phyloP scores from a whole-genome alignment of 1,284 basidiomycete species.

The Tylopilus sp. region DNA sequence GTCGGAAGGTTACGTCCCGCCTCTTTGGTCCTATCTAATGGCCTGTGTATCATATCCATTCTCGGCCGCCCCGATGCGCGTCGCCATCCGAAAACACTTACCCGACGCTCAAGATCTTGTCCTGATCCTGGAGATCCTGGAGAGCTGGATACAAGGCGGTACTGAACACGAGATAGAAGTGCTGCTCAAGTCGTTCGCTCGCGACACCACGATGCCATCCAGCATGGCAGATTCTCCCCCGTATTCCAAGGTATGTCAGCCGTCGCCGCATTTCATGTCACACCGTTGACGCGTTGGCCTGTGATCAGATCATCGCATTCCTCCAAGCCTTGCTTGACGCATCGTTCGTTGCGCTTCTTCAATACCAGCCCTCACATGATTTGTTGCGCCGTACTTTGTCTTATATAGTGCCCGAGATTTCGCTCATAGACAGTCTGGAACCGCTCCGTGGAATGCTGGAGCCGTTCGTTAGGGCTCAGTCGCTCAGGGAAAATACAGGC shows the following conservation, averaged over 20 bases:
- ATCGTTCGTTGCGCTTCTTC: constrained; percentile 71
- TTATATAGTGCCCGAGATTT: constrained; percentile 65
- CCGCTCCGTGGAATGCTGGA: constrained; percentile 69
- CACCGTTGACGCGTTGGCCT: constrained; percentile 7
- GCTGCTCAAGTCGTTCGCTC: constrained; percentile 49
- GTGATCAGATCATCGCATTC: constrained; percentile 64
- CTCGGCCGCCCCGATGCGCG: constrained; percentile 61
- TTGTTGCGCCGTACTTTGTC: constrained; percentile 61
- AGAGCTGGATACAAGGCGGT: constrained; percentile 64
- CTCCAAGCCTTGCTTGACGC: constrained; percentile 74
- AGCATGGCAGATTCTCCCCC: constrained; percentile 52
- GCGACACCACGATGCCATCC: constrained; percentile 31
- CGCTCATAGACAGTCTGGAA: constrained; percentile 59
- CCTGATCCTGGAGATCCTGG: constrained; percentile 60
- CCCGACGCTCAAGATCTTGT: constrained; percentile 65
- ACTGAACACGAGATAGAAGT: constrained; percentile 53
- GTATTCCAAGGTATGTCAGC: constrained; percentile 58
- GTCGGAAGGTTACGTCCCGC: constrained; percentile 45
- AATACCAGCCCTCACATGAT: constrained; percentile 65
- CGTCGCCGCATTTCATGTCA: not conserved
- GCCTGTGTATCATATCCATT: constrained; percentile 64
- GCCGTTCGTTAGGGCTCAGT: constrained; percentile 66
- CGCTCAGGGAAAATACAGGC: constrained; percentile 54
- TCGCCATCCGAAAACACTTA: constrained; percentile 66
- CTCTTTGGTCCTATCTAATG: constrained; percentile 63